A percentile compares a stretch with the other conserved stretches of the same genome.
These are phyloP conservation scores for Magnusiomyces fungicola DNA, from an alignment of 1,139 yeast genomes.

Conservation along the genomic window DNA sequence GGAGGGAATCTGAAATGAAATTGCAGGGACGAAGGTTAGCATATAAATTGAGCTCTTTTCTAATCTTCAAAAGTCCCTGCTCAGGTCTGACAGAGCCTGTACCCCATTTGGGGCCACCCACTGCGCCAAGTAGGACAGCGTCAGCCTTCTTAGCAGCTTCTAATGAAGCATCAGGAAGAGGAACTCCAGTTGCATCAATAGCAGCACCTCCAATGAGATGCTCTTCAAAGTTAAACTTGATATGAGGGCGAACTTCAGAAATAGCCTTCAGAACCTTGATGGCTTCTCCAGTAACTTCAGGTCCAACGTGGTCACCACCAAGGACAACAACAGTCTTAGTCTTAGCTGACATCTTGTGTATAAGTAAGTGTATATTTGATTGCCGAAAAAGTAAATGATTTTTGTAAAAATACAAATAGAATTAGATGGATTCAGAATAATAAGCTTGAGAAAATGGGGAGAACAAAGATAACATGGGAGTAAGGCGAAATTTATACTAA, in stretches of 20 bases:
- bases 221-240: slow-evolving; percentile 66
- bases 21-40: slow-evolving; percentile 96
- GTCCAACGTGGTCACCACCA: slow-evolving; percentile 97
- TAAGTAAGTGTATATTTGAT: neutral
- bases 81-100: slow-evolving; percentile 51
- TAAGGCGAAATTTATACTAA: neutral
- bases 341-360: slow-evolving; percentile 12
- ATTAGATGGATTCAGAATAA: too few species aligned
- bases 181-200: slow-evolving; percentile 90
- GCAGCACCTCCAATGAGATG: slow-evolving; percentile 98
- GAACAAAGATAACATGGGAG: too few species aligned
- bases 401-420: too few species aligned
- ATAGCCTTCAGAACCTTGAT: slow-evolving; percentile 82
- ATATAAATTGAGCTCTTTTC: slow-evolving; percentile 88
- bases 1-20: slow-evolving; percentile 78
- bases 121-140: slow-evolving; percentile 94
- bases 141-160: slow-evolving; percentile 83
- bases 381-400: too few species aligned
- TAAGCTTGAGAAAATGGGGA: too few species aligned
- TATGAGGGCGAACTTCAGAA: slow-evolving; percentile 49
- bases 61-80: slow-evolving; percentile 86
- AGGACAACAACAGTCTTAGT: slow-evolving; percentile 70
- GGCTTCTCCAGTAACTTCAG: slow-evolving; percentile 84
- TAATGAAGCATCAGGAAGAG: slow-evolving; percentile 82
- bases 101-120: slow-evolving; percentile 99